Evolutionary conservation across 2,329 filamentous ascomycete genomes (phyloP).

Genomic region (Mycosphaerella arachidis): DNA sequence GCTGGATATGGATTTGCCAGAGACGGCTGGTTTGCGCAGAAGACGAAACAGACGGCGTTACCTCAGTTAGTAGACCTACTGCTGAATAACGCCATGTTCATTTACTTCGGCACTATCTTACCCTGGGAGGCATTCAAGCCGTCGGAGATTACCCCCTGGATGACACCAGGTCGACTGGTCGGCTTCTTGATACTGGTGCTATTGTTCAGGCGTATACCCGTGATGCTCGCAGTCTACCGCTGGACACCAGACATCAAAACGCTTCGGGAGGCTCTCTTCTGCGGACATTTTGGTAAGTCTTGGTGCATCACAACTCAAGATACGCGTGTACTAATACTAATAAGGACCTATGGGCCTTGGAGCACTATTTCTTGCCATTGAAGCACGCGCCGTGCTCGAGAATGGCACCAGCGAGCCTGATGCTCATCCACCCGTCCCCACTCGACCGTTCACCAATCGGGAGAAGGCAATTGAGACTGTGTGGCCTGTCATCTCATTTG

Average conservation of each 20-base stretch:
- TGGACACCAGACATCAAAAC: slow-evolving; percentile 48
- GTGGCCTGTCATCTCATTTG: slow-evolving; percentile 53
- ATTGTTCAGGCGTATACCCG: slow-evolving; percentile 49
- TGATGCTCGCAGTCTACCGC: slow-evolving; percentile 46
- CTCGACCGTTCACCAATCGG: slow-evolving; percentile 31
- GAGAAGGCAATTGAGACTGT: slow-evolving; percentile 43
- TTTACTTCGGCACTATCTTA: slow-evolving; percentile 54
- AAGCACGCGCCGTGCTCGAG: slow-evolving; percentile 51
- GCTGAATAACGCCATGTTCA: slow-evolving; percentile 53
- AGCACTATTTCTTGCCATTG: slow-evolving; percentile 54
- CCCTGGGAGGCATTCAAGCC: slow-evolving; percentile 47
- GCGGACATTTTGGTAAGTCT: slow-evolving; percentile 47
- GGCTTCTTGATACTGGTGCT: slow-evolving; percentile 47
- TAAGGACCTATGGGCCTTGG: slow-evolving; percentile 52
- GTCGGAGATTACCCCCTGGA: slow-evolving; percentile 36
- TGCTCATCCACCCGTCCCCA: slow-evolving; percentile 39
- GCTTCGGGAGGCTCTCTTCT: slow-evolving; percentile 51
- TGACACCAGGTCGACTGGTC: slow-evolving; percentile 42
- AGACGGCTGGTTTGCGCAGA: slow-evolving; percentile 50
- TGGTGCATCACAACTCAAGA: background rate
- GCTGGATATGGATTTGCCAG: slow-evolving; percentile 53
- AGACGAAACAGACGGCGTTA: slow-evolving; percentile 44
- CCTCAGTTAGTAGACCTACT: slow-evolving; percentile 52
- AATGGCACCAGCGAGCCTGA: slow-evolving; percentile 45
- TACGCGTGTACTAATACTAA: background rate